phyloP scores from a whole-genome alignment of 306 rosid species.

The Cucurbita pepo region DNA sequence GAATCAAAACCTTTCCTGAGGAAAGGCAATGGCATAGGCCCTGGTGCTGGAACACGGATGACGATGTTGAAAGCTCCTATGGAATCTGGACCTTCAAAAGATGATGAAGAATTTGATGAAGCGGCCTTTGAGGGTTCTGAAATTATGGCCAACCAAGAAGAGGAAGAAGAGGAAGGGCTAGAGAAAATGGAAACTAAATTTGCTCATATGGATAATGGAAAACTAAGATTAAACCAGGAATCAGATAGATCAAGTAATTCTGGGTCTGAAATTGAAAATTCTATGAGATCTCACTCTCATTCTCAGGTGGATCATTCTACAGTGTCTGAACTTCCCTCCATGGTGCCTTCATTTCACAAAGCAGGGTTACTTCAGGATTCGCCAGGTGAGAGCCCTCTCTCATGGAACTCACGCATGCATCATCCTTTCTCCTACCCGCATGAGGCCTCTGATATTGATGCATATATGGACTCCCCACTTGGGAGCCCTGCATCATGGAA shows the following conservation, averaged over 20 bases:
- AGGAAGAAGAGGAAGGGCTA: slow-evolving; percentile 31
- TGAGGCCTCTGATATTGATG: slow-evolving; percentile 84
- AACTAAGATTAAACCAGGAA: slow-evolving; percentile 45
- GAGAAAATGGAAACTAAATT: slow-evolving; percentile 37
- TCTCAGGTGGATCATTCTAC: slow-evolving; percentile 58
- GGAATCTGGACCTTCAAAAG: slow-evolving; percentile 28
- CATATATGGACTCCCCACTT: slow-evolving; percentile 71
- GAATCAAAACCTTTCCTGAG: slow-evolving; percentile 49
- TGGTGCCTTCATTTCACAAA: slow-evolving; percentile 38
- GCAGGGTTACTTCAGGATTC: slow-evolving; percentile 66
- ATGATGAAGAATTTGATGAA: slow-evolving; percentile 54
- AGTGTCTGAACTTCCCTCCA: slow-evolving; percentile 44
- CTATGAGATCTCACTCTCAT: slow-evolving; percentile 47
- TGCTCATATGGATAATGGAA: slow-evolving; percentile 42
- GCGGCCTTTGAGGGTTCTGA: slow-evolving; percentile 44
- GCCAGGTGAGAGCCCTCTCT: slow-evolving; percentile 77
- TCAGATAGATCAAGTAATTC: slow-evolving; percentile 60
- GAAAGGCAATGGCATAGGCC: slow-evolving; percentile 47
- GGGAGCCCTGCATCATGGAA: slow-evolving; percentile 98
- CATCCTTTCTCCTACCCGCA: slow-evolving; percentile 70
- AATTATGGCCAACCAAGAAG: slow-evolving; percentile 41
- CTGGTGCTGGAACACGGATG: slow-evolving; percentile 31
- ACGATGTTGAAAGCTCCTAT: slow-evolving; percentile 48
- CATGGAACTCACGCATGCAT: slow-evolving; percentile 67
- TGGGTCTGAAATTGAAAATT: slow-evolving; percentile 64